phyloP scores from a whole-genome alignment of 768 basidiomycete species.

The Russula abietina region DNA sequence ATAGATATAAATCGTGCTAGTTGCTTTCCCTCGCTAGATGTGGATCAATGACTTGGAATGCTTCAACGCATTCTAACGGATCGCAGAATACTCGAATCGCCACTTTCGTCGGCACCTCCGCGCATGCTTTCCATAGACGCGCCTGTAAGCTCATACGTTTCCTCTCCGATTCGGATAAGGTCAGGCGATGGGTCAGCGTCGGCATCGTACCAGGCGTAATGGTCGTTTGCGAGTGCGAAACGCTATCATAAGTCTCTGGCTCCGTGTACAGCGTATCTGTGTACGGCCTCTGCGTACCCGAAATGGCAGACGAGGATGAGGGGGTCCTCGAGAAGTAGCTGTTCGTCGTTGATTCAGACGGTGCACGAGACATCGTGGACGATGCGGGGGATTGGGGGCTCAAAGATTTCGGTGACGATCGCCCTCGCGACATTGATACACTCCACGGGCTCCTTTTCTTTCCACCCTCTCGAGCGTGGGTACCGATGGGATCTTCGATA shows the following conservation, averaged over 20 bases:
- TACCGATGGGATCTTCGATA: conserved; percentile 63
- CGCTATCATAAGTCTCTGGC: conserved; percentile 4
- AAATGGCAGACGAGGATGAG: not conserved
- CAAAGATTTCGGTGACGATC: conserved; percentile 2
- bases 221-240: not conserved
- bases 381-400: not conserved
- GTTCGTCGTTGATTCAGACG: not conserved
- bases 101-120: conserved; percentile 51
- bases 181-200: not conserved
- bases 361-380: not conserved
- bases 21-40: not conserved
- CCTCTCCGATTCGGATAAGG: conserved; percentile 48
- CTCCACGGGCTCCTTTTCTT: conserved; percentile 8
- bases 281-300: not conserved
- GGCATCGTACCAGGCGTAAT: not conserved
- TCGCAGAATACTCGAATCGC: conserved; percentile 60
- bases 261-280: conserved; percentile 11
- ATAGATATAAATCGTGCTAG: not conserved
- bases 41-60: conserved; percentile 34
- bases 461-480: conserved; percentile 10
- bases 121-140: conserved; percentile 57
- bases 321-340: not conserved
- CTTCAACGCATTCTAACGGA: conserved; percentile 66
- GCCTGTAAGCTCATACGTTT: conserved; percentile 53
- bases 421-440: conserved; percentile 1